Percentiles rank a stretch among this genome's conserved stretches.
These are phyloP conservation scores for Pseudogymnoascus sp. DNA, from an alignment of 2,329 filamentous ascomycete genomes.

Conservation along the genomic window DNA sequence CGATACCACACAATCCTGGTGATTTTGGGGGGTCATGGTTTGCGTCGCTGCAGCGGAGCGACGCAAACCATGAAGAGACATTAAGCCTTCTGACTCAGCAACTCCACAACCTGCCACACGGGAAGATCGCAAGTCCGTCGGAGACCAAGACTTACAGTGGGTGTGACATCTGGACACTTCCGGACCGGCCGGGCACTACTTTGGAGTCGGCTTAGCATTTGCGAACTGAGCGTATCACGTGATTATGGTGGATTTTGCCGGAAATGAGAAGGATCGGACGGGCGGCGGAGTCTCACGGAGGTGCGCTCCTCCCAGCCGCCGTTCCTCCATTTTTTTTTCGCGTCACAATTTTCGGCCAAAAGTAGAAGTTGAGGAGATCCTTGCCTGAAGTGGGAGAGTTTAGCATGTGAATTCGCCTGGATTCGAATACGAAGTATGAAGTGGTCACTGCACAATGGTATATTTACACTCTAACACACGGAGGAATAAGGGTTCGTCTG, in stretches of 20 bases:
- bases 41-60: not conserved
- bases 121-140: slow-evolving; percentile 4
- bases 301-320: not conserved
- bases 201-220: not conserved
- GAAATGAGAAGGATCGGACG: not conserved
- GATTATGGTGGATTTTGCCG: not conserved
- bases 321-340: not conserved
- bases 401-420: not conserved
- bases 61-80: not conserved
- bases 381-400: not conserved
- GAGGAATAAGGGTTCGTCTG: not conserved
- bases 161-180: not conserved
- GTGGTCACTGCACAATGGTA: not conserved
- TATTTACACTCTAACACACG: not conserved
- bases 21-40: not conserved
- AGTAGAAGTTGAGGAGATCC: not conserved
- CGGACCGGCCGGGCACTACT: not conserved
- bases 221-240: not conserved
- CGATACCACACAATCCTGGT: not conserved
- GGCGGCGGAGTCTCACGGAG: not conserved
- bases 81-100: slow-evolving; percentile 6
- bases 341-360: not conserved
- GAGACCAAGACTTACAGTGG: not conserved
- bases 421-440: not conserved
- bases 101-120: slow-evolving; percentile 2